A percentile compares a stretch with the other conserved stretches of the same genome.
Conservation (phyloP, 2,329 filamentous ascomycete species). For the Dendryphion nanum region DNA sequence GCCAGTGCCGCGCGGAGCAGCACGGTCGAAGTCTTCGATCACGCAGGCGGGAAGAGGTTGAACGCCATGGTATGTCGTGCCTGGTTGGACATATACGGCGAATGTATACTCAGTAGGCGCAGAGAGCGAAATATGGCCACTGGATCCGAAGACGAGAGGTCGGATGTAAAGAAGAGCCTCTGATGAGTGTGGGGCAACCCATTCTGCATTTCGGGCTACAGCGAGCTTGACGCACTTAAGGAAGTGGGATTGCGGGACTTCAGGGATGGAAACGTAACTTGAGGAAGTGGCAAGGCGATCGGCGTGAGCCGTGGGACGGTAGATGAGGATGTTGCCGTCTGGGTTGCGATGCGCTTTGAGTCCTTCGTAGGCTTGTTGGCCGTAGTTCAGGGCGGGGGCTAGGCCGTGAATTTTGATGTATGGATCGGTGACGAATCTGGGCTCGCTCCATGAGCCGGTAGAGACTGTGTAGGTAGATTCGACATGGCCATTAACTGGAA, state of each 20-base stretch:
- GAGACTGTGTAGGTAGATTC: conserved; percentile 11
- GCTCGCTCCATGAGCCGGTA: conserved; percentile 14
- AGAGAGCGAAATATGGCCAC: conserved; percentile 19
- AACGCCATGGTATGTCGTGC: conserved; percentile 23
- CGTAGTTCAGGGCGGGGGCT: conserved; percentile 19
- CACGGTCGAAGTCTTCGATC: conserved; percentile 37
- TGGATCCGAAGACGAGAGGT: conserved; percentile 33
- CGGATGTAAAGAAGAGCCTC: conserved; percentile 37
- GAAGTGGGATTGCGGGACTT: conserved; percentile 28
- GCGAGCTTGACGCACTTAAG: conserved; percentile 22
- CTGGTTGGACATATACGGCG: conserved; percentile 30
- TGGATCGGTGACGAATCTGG: conserved; percentile 13
- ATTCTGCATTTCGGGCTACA: conserved; percentile 24
- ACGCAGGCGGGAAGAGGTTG: conserved; percentile 25
- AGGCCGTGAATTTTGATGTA: conserved; percentile 20
- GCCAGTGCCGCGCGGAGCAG: conserved; percentile 34
- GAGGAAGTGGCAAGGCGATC: conserved; percentile 26
- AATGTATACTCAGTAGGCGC: conserved; percentile 26
- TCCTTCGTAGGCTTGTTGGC: conserved; percentile 21
- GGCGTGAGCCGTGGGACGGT: conserved; percentile 31
- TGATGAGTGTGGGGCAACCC: conserved; percentile 22
- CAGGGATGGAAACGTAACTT: conserved; percentile 29
- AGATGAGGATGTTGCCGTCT: conserved; percentile 27
- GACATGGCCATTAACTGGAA: conserved; percentile 18
- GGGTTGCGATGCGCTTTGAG: conserved; percentile 18